Evolutionary conservation across 2,329 filamentous ascomycete genomes (phyloP).

Genomic region (Ophiostoma sp.): DNA sequence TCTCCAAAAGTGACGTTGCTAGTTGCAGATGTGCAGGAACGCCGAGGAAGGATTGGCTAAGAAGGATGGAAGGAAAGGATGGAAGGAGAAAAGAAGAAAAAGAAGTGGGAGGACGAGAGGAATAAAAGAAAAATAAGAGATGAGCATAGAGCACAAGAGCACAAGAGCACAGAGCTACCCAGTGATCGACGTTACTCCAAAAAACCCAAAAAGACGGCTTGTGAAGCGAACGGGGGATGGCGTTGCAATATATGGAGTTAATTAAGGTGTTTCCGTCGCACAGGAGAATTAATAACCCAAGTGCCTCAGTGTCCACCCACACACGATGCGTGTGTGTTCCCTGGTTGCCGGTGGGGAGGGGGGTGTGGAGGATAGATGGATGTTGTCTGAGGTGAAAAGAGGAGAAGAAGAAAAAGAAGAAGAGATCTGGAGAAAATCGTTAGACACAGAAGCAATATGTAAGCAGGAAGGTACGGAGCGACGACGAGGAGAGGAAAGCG

Average conservation of each 20-base stretch:
- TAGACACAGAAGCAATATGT: not conserved
- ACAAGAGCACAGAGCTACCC: not conserved
- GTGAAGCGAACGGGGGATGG: conserved; percentile 7
- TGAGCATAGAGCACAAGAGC: not conserved
- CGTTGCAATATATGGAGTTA: conserved; percentile 20
- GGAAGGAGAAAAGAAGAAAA: not conserved
- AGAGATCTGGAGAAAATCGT: not conserved
- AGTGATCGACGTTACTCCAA: conserved; percentile 23
- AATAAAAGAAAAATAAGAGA: not conserved
- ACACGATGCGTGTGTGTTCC: conserved; percentile 17
- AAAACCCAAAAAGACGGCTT: conserved; percentile 4
- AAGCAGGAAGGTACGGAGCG: not conserved
- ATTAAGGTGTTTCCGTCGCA: conserved; percentile 19
- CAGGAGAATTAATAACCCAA: conserved; percentile 7
- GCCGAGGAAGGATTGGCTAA: not conserved
- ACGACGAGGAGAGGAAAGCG: not conserved
- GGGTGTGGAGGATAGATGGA: not conserved
- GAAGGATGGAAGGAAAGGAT: not conserved
- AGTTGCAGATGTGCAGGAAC: not conserved
- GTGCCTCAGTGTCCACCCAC: conserved; percentile 11
- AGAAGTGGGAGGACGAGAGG: not conserved
- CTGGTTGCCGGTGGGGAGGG: conserved; percentile 13
- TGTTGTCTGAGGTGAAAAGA: not conserved
- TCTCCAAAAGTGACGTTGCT: not conserved
- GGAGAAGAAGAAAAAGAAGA: not conserved